These are phyloP conservation scores for Fusarium sp. DNA, from an alignment of 2,329 filamentous ascomycete species.

Conservation along the genomic window DNA sequence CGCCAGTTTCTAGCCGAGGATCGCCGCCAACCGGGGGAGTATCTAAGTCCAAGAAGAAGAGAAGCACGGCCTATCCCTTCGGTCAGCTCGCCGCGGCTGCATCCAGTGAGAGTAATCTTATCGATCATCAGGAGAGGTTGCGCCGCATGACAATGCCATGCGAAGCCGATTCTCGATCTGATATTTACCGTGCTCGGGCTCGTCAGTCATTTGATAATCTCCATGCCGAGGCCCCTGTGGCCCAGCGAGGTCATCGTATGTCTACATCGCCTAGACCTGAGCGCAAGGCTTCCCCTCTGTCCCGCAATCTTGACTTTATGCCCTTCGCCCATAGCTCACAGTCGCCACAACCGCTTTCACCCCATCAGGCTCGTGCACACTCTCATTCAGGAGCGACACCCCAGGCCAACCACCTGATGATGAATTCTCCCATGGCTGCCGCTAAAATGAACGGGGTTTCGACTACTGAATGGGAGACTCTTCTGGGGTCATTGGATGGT, in stretches of 20 bases:
- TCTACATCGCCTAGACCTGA: constrained; percentile 57
- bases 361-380: constrained; percentile 57
- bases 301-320: constrained; percentile 69
- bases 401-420: constrained; percentile 47
- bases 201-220: constrained; percentile 63
- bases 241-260: constrained; percentile 60
- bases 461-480: constrained; percentile 82
- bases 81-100: constrained; percentile 57
- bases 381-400: constrained; percentile 37
- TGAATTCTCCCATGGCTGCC: constrained; percentile 29
- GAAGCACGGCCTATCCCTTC: constrained; percentile 48
- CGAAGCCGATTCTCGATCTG: constrained; percentile 50
- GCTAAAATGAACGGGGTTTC: constrained; percentile 62
- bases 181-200: constrained; percentile 56
- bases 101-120: constrained; percentile 65
- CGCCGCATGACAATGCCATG: constrained; percentile 68
- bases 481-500: constrained; percentile 82
- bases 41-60: constrained; percentile 54
- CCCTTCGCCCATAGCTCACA: constrained; percentile 60
- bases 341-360: constrained; percentile 64
- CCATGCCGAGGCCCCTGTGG: constrained; percentile 49
- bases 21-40: constrained; percentile 54
- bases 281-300: constrained; percentile 33
- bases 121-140: constrained; percentile 68
- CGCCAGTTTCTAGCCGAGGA: constrained; percentile 42